phyloP scores from a whole-genome alignment of 1,284 basidiomycete genomes.

The Irpex lacteus region DNA sequence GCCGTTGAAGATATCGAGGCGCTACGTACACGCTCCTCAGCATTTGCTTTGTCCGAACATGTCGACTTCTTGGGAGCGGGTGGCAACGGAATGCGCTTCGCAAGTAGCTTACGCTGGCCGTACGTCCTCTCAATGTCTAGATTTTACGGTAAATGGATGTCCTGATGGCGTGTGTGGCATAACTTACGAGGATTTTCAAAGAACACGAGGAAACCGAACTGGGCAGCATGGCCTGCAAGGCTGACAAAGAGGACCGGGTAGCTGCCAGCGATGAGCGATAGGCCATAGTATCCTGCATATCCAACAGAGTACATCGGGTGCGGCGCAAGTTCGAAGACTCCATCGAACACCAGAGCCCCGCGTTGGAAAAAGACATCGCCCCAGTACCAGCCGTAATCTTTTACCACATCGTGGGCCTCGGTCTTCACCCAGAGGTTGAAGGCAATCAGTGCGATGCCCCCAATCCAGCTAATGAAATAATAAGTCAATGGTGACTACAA shows the following conservation, averaged over 20 bases:
- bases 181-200: conserved; percentile 95
- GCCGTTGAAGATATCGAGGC: conserved; percentile 24
- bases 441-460: conserved; percentile 80
- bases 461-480: conserved; percentile 66
- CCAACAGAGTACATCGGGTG: conserved; percentile 97
- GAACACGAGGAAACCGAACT: conserved; percentile 94
- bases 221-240: conserved; percentile 88
- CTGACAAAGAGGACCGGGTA: conserved; percentile 93
- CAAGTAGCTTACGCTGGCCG: conserved; percentile 84
- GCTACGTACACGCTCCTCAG: conserved; percentile 17
- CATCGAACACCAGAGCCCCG: conserved; percentile 92
- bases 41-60: conserved; percentile 8
- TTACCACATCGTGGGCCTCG: conserved; percentile 95
- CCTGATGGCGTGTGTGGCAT: neutral
- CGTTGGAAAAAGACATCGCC: conserved; percentile 97
- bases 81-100: conserved; percentile 71
- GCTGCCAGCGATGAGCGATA: conserved; percentile 86
- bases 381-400: conserved; percentile 96
- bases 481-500: neutral
- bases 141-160: neutral
- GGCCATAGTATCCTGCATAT: conserved; percentile 95
- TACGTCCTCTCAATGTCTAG: conserved; percentile 92
- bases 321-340: conserved; percentile 91
- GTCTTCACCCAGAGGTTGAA: conserved; percentile 99
- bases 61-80: conserved; percentile 14